Base-by-base conservation (phyloP, 2,329 filamentous ascomycete genomes). In the Colletotrichum trifolii region DNA sequence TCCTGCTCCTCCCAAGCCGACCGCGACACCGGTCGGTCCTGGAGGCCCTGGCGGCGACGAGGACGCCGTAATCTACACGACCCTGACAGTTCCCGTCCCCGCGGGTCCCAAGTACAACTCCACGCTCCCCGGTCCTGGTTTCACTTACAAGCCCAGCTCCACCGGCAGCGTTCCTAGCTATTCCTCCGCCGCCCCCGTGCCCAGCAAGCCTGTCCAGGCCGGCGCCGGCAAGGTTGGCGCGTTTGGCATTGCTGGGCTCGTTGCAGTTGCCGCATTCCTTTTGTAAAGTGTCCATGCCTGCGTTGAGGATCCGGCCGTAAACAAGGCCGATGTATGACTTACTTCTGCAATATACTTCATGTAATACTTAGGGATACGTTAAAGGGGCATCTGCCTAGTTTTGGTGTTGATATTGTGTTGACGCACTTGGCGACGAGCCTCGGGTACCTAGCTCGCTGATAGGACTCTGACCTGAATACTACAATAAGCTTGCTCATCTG, bases 101-200 rank as follows among this genome's bases (percentile, higher is more conserved):
- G 36, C 43, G 6, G 45, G 45, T 10, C 46, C 25, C 43, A 64
- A 60, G 54, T 39, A 56, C 54, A 67, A 67, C 63, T 45, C 52
- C 43, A 67, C 66, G 36, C 8, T 63, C 33, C 33, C 46, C 12
- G 63, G 63, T 40, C 60, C 54, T 15, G 63, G 42, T n/a, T 34
- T 45, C 35, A 47, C 13, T 17, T 43, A 49, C 45, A 59, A 58
- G 48, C 66, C 66, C 11, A 62, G 48, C 33, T 48, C 43, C 17
- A 56, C 57, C 48, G 47, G 46, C n/a, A 54, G 45, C 11, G 25
- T 55, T 34, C 25, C 25, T 25, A 25, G 25, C 25, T 25, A 25
- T 5, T 25, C 25, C 17, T 49, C 62, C 45, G 40, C 35, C 39
- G 46, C 50, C 17, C 75, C 81, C 80, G 33, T 54, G 34, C 65